Base-by-base conservation (phyloP, 441 rosid genomes). In the Corymbia citriodora region DNA sequence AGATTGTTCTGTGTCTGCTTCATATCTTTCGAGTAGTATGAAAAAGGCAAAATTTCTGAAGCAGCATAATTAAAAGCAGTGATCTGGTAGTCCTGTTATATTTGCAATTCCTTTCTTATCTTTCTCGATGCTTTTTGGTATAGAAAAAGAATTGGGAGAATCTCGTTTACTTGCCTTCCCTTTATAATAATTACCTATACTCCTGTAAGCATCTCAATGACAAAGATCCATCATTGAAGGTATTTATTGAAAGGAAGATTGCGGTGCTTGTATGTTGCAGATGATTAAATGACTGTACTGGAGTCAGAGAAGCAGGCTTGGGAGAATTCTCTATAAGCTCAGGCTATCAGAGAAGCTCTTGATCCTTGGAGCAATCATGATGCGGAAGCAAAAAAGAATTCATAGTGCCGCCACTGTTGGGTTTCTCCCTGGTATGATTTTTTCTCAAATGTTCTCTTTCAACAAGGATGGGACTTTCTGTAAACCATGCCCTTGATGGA, bases 351-450 rank as follows among this genome's bases (percentile, higher is more conserved):
- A 93, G 98, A 96, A 50, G 98, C 98, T 91, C 95, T 96, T 63
- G 96, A 97, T 94, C 99, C 99, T 72, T 96, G 97, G 97, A 97
- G 95, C 93, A 94, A 95, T 91, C 95, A 53, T 40, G 97, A 96
- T 52, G 57, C 91, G 11, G 93, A 95, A 90, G 86, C 94, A 8
- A 88, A 70, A 79, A 95, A 94, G 91, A 91, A 79, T 87, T 90
- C 94, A 48, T 94, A 89, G 91, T 33, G 55, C 86, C 65, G 85
- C 31, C 63, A 45, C 52, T 48, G 89, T 21, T 6, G 40, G 15
- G 72, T n/a, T 65, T 15, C 19, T 72, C 10, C 25, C 27, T 5
- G 48, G 82, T 27, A 55, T 83, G 89, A 92, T 89, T 92, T 23
- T 89, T 65, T 68, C 87, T 63, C 54, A 36, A 53, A 40, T 33